Conservation (phyloP, 345 rosid genomes). For the Sonneratia alba region DNA sequence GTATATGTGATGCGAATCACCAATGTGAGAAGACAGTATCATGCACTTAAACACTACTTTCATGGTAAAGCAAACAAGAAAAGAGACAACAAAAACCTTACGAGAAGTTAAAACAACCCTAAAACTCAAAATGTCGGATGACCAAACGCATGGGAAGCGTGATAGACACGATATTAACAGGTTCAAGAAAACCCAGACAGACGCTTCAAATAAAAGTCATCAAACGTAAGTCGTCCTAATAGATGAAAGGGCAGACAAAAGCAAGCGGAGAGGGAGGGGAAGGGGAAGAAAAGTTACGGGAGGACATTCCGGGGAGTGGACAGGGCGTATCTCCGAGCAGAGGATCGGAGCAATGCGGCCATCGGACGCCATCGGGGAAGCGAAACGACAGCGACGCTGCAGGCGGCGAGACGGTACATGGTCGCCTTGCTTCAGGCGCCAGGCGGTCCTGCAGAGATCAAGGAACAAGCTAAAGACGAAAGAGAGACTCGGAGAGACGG, state of each 20-base stretch:
- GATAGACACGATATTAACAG: neutral
- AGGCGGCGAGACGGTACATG: slow-evolving; percentile 66
- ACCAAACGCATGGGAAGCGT: neutral
- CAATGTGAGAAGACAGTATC: neutral
- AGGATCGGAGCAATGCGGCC: slow-evolving; percentile 38
- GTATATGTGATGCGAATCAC: neutral
- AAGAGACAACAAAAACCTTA: neutral
- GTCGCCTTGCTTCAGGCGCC: neutral
- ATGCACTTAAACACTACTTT: neutral
- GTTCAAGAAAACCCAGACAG: neutral
- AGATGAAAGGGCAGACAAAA: neutral
- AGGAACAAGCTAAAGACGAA: neutral
- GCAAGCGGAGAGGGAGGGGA: slow-evolving; percentile 1
- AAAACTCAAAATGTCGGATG: neutral
- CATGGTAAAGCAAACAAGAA: neutral
- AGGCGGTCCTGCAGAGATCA: neutral
- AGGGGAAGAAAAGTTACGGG: slow-evolving; percentile 27
- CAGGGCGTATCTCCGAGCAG: slow-evolving; percentile 28
- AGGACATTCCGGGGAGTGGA: slow-evolving; percentile 27
- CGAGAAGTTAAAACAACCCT: no score
- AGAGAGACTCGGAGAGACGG: no score
- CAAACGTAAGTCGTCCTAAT: neutral
- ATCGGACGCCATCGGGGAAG: slow-evolving; percentile 55
- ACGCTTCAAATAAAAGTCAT: neutral
- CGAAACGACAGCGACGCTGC: slow-evolving; percentile 56